phyloP scores from a whole-genome alignment of 805 yeast genomes.

The Babjeviella inositovora region DNA sequence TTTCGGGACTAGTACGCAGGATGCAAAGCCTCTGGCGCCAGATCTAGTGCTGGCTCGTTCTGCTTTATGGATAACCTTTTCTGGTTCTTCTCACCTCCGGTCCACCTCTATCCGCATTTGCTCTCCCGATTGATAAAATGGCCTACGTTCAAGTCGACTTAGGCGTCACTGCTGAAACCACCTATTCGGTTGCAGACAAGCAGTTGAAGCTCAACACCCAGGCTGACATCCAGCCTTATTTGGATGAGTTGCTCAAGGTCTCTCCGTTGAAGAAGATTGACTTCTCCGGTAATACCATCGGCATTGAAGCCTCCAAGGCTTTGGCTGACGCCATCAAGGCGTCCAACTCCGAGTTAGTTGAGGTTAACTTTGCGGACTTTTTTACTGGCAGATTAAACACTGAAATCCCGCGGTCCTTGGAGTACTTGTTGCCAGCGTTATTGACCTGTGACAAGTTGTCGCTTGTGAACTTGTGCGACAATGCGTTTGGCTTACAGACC shows the following conservation, averaged over 20 bases:
- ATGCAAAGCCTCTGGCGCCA: too few relatives aligned
- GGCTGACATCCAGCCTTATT: slow-evolving; percentile 57
- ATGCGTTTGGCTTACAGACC: slow-evolving; percentile 93
- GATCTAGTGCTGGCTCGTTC: too few relatives aligned
- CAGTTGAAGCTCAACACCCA: slow-evolving; percentile 61
- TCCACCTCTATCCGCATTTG: too few relatives aligned
- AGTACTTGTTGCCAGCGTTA: slow-evolving; percentile 56
- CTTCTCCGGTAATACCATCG: slow-evolving; percentile 87
- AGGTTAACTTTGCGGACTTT: slow-evolving; percentile 77
- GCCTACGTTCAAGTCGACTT: slow-evolving; percentile 8
- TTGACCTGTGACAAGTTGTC: slow-evolving; percentile 51
- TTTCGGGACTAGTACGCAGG: too few relatives aligned
- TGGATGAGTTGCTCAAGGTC: slow-evolving; percentile 32
- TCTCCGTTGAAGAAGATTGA: slow-evolving; percentile 39
- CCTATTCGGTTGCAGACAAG: slow-evolving; percentile 55
- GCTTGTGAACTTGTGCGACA: slow-evolving; percentile 77
- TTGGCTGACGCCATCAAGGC: slow-evolving; percentile 38
- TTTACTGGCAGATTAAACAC: slow-evolving; percentile 91
- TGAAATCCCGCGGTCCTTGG: slow-evolving; percentile 81
- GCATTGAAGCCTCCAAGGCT: slow-evolving; percentile 71
- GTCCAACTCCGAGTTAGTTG: slow-evolving; percentile 24
- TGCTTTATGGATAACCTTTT: too few relatives aligned
- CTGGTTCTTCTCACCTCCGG: too few relatives aligned
- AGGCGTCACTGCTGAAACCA: slow-evolving; percentile 24
- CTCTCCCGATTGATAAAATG: too few relatives aligned